Base-by-base conservation (phyloP, 352 stramenopile genomes). In the Globisporangium cystogenes region DNA sequence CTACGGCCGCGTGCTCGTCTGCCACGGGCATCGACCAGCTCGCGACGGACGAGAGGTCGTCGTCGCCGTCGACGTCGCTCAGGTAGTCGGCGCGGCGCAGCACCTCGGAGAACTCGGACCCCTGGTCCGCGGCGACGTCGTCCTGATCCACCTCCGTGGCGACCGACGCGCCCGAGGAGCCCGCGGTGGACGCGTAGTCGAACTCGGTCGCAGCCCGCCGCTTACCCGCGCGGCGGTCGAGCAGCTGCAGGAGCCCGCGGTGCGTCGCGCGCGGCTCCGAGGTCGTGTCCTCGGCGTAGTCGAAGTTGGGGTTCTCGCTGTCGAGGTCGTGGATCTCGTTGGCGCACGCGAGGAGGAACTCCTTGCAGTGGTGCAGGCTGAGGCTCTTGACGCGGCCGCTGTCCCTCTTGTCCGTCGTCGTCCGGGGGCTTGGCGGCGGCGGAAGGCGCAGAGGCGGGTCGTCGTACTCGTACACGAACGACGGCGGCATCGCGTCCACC, bases 311-410 rank as follows among this genome's bases (percentile, higher is more conserved):
- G 51, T 76, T 72, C n/a, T 74, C 66, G 16, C 83, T 80, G 42
- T 92, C 78, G 12, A 90, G 65, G 23, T 92, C 78, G 59, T 87
- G 74, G 64, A 92, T 90, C 53, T 92, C 78, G 61, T 90, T 92
- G 14, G 73, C 74, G 55, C 78, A 90, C 27, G 81, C 78, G 8
- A 88, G 69, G 42, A 92, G 49, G 48, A 90, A 92, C 26, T 72
- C 67, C 46, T 76, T 80, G 65, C 79, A 88, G 53, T 82, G 70
- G 44, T 69, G 58, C 10, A 86, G 52, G 24, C 69, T 85, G 27
- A 74, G 44, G 21, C 64, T 66, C 53, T 76, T 85, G 55, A 60
- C 44, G 5, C 73, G 70, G 10, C 73, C 73, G 40, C 66, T 86
- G 35, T 67, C 47, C 10, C 57, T 58, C 35, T 18, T 16, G 18